These are phyloP conservation scores for Colletotrichum theobromicola DNA, from an alignment of 2,329 filamentous ascomycete genomes.

Conservation along the genomic window DNA sequence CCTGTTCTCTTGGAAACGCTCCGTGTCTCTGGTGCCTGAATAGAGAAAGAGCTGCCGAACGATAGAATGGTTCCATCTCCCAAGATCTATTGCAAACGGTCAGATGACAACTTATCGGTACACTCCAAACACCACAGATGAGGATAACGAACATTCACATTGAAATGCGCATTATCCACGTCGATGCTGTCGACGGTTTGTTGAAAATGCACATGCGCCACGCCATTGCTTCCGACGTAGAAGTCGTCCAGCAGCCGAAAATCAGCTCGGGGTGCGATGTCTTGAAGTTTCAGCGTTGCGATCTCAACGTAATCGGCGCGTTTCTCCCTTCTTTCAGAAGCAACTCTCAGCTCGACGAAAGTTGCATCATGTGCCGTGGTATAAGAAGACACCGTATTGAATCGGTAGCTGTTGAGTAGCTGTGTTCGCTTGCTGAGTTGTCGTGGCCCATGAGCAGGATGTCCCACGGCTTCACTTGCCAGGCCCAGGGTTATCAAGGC, in stretches of 20 bases:
- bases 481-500: background rate
- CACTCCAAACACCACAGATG: background rate
- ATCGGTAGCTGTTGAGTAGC: background rate
- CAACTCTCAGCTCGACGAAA: background rate
- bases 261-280: constrained; percentile 35
- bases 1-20: background rate
- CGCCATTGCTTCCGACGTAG: constrained; percentile 59
- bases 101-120: background rate
- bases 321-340: background rate
- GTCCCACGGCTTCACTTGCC: background rate
- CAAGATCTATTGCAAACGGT: background rate
- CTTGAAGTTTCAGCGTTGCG: constrained; percentile 49
- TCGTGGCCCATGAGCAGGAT: background rate
- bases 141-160: constrained; percentile 56
- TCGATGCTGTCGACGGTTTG: constrained; percentile 63
- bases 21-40: background rate
- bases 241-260: constrained; percentile 59
- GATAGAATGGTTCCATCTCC: background rate
- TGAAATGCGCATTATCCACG: constrained; percentile 66
- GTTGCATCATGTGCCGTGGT: fast-evolving
- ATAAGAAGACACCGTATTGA: background rate
- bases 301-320: constrained; percentile 46
- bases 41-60: background rate
- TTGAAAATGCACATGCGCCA: constrained; percentile 64
- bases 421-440: background rate